Base-by-base conservation (phyloP, 192 early-diverging fungal species). In the Diversispora eburnea region DNA sequence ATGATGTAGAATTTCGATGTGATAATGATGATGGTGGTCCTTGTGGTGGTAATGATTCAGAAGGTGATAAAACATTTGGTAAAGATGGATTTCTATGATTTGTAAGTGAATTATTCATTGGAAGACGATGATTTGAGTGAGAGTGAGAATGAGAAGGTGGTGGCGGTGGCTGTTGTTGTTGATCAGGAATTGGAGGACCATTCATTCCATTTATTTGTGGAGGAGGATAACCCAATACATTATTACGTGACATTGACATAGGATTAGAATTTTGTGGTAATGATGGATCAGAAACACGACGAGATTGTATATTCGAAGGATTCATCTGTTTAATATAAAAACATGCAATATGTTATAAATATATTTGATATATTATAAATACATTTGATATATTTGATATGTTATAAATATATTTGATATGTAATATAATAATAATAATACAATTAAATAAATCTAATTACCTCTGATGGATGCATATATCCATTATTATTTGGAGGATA, bases 401-500 rank as follows among this genome's bases (percentile, higher is more conserved):
- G 25, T 33, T 33, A 33, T 60, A 20, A 60, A 33, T 20, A 25
- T 60, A 52, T 8, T 22, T 5, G 22, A 58, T 25, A 0, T 58
- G 22, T n/a, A n/a, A n/a, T n/a, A n/a, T n/a, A n/a, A n/a, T n/a
- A n/a, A n/a, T n/a, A n/a, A n/a, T n/a, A n/a, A n/a, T n/a, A n/a
- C n/a, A n/a, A 3, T 58, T 43, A 12, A 8, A 63, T 62, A 7
- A 8, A 45, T 45, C 8, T 63, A 63, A 12, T n/a, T 22, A 5
- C 4, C 5, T 60, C 12, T 12, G 46, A 48, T 17, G 67, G 48
- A 15, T 68, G 67, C 10, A 54, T 49, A 54, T 54, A 68, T 68
- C 67, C 66, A 0, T 22, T 6, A 51, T 68, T 49, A 55, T 20
- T 67, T 8, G 60, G 57, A 49, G 43, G 56, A 52, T 72, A 61